These are phyloP conservation scores for Gonium pectorale DNA, from an alignment of 139 green algal genomes.

Conservation along the genomic window DNA sequence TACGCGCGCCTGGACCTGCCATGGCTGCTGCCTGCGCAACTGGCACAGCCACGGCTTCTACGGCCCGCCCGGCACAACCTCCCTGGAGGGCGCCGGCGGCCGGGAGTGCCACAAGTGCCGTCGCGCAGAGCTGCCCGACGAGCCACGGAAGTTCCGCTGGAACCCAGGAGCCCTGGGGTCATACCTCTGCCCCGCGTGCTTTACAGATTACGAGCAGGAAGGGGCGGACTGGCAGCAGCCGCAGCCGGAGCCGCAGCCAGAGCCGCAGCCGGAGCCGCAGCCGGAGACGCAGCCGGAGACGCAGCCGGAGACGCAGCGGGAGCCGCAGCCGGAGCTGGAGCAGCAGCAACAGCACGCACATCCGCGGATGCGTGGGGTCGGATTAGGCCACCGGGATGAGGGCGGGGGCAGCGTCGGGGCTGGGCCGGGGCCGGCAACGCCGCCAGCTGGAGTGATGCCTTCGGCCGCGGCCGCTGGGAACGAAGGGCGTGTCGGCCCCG, in stretches of 20 bases:
- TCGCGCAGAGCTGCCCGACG: neutral
- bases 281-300: neutral
- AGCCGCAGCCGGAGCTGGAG: too few species aligned
- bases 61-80: neutral
- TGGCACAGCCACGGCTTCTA: neutral
- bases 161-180: neutral
- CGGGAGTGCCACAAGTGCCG: neutral
- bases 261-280: neutral
- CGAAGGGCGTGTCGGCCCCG: too few species aligned
- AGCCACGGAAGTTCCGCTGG: neutral
- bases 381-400: too few species aligned
- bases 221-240: neutral
- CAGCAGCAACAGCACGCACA: too few species aligned
- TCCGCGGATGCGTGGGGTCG: too few species aligned
- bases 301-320: too few species aligned
- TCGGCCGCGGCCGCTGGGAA: too few species aligned
- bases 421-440: too few species aligned
- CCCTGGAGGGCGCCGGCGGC: constrained; percentile 1
- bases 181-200: neutral
- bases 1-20: too few species aligned
- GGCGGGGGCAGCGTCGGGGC: too few species aligned
- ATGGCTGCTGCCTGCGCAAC: constrained; percentile 2
- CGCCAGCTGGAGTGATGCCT: too few species aligned
- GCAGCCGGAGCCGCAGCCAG: neutral
- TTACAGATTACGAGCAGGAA: neutral